Evolutionary conservation across 2,329 filamentous ascomycete species (phyloP).

Genomic region (Chrysosphaeria jannelii): DNA sequence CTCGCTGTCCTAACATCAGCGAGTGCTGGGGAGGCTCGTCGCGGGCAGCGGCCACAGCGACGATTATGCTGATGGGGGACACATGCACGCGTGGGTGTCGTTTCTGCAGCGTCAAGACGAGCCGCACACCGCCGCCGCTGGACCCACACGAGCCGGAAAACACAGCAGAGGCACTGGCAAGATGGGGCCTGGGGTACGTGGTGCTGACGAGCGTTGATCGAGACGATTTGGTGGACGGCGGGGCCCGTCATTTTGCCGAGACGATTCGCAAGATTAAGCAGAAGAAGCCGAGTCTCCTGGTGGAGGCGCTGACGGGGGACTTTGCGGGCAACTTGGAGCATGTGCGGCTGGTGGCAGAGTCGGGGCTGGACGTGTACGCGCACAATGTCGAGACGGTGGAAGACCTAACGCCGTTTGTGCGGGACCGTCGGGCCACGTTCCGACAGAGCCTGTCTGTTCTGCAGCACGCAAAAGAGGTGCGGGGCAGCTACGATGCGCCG

Average conservation of each 20-base stretch:
- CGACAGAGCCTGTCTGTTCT: slow-evolving; percentile 58
- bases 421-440: slow-evolving; percentile 74
- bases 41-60: slow-evolving; percentile 77
- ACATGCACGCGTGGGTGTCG: slow-evolving; percentile 89
- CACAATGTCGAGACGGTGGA: slow-evolving; percentile 95
- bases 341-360: slow-evolving; percentile 57
- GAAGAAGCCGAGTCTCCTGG: slow-evolving; percentile 45
- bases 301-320: slow-evolving; percentile 69
- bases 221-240: slow-evolving; percentile 72
- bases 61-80: slow-evolving; percentile 98
- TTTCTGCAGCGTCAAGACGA: slow-evolving; percentile 93
- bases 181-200: slow-evolving; percentile 90
- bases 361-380: slow-evolving; percentile 82
- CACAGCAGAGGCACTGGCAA: slow-evolving; percentile 67
- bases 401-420: slow-evolving; percentile 61
- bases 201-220: slow-evolving; percentile 83
- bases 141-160: slow-evolving; percentile 94
- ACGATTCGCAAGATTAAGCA: slow-evolving; percentile 84
- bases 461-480: slow-evolving; percentile 48
- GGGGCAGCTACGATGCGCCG: slow-evolving; percentile 15
- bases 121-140: slow-evolving; percentile 39
- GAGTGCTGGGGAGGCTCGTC: slow-evolving; percentile 89
- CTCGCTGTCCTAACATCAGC: slow-evolving; percentile 84
- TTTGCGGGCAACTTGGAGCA: slow-evolving; percentile 64
- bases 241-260: slow-evolving; percentile 70